phyloP scores from a whole-genome alignment of 176 grass and related monocot species.

The Aegilops umbellulata region DNA sequence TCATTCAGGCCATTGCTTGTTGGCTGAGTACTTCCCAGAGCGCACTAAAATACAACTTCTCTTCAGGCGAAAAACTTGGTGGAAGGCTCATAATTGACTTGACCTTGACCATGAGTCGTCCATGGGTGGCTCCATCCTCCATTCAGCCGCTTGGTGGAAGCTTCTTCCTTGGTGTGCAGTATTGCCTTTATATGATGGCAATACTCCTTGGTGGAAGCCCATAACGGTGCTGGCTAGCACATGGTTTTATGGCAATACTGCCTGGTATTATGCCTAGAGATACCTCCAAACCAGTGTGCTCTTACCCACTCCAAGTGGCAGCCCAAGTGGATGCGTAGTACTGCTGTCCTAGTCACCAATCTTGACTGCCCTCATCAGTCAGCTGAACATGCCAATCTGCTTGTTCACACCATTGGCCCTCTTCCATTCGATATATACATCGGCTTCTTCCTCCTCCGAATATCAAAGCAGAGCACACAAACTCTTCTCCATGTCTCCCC shows the following conservation, averaged over 20 bases:
- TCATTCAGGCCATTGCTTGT: too few species aligned
- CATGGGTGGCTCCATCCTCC: too few species aligned
- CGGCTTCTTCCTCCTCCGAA: not conserved
- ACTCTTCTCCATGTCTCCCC: not conserved
- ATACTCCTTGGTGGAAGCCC: too few species aligned
- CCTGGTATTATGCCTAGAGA: not conserved
- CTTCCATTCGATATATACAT: not conserved
- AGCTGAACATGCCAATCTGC: not conserved
- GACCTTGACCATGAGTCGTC: too few species aligned
- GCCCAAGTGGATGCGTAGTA: not conserved
- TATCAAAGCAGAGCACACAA: not conserved
- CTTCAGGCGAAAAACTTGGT: too few species aligned
- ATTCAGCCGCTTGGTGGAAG: not conserved
- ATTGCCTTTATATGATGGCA: too few species aligned
- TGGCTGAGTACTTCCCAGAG: too few species aligned
- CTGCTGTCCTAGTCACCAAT: not conserved
- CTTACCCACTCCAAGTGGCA: not conserved
- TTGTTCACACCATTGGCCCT: not conserved
- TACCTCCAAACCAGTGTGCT: not conserved
- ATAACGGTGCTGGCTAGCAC: too few species aligned
- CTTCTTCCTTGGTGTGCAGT: not conserved
- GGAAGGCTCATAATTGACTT: too few species aligned
- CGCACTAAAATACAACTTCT: too few species aligned
- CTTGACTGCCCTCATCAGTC: not conserved
- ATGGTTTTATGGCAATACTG: not conserved